Base-by-base conservation (phyloP, 345 rosid species). In the Cochlearia excelsa region DNA sequence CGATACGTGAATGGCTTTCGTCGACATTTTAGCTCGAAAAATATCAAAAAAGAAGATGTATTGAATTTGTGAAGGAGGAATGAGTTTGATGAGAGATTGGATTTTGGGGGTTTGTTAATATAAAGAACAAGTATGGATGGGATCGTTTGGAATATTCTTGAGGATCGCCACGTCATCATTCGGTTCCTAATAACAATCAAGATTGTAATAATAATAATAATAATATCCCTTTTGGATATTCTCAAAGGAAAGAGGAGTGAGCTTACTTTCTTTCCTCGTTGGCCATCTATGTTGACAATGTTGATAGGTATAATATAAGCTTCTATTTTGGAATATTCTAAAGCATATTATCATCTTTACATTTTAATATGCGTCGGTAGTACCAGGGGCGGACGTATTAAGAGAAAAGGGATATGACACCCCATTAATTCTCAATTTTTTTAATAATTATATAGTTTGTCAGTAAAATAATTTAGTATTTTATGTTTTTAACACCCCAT, bases 1-100 rank as follows among this genome's bases (percentile, higher is more conserved):
- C 70, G 94, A 71, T 57, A 83, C 89, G 52, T 83, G 86, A 45
- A 88, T 89, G 31, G 99, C 97, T 72, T 85, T 88, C 4, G 88
- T 80, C 44, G 97, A 91, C 93, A 86, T 81, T 53, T 45, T 30
- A 39, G 9, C 1, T 9, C 1, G n/a, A n/a, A n/a, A n/a, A n/a
- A n/a, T n/a, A n/a, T n/a, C n/a, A n/a, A n/a, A n/a, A n/a, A n/a
- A n/a, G n/a, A n/a, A n/a, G n/a, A n/a, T 51, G 23, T 31, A 16
- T 33, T 49, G 23, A 9, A 40, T 16, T 49, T 11, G 27, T 7
- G 6, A 43, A 30, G 16, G 50, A 30, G 38, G 26, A 29, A 40
- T 23, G 49, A 5, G 54, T 30, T 38, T 43, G n/a, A n/a, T n/a
- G n/a, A n/a, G n/a, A 53, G 37, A 30, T 35, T 30, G n/a, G 42